Percentiles rank a stretch among this genome's conserved stretches.
Evolutionary conservation across 345 rosid genomes (phyloP).

Genomic region (Arabidopsis thaliana): TAIR10.1 NC_003076.8:473501-474000

Average conservation of each 20-base stretch:
- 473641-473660: background rate
- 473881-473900: conserved; percentile 13
- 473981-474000: conserved; percentile 28
- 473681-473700: background rate
- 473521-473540: background rate
- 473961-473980: conserved; percentile 19
- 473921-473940: conserved; percentile 22
- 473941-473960: background rate
- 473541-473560: background rate
- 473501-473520: background rate
- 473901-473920: conserved; percentile 29
- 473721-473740: background rate
- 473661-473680: background rate
- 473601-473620: background rate
- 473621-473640: background rate
- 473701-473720: background rate
- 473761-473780: background rate
- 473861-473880: background rate
- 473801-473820: conserved; percentile 10
- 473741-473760: background rate
- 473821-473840: background rate
- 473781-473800: conserved; percentile 4
- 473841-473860: background rate
- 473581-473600: background rate
- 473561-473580: background rate